Percentiles rank a stretch among this genome's conserved stretches.
phyloP scores from a whole-genome alignment of 805 yeast genomes.

The Teunomyces cretensis region DNA sequence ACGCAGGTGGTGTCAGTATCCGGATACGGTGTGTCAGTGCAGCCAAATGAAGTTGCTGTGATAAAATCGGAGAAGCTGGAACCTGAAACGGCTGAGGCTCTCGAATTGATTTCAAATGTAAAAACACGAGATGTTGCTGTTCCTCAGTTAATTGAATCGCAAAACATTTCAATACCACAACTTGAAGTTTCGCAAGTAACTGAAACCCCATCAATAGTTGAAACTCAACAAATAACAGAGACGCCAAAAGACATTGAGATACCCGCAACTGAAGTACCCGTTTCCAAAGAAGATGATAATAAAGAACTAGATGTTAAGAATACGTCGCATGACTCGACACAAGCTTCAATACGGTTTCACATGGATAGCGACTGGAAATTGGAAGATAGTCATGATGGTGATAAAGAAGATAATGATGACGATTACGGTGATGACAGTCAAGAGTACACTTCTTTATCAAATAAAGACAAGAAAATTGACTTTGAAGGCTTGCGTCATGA shows the following conservation, averaged over 20 bases:
- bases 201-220: neutral
- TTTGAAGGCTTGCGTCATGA: constrained; percentile 11
- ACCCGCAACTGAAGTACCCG: neutral
- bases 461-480: constrained; percentile 7
- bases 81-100: neutral
- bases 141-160: too few relatives aligned
- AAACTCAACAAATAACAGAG: too few relatives aligned
- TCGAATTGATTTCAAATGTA: neutral
- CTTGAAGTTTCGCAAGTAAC: neutral
- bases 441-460: neutral
- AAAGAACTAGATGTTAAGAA: constrained; percentile 3
- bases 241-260: too few relatives aligned
- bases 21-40: neutral
- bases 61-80: neutral
- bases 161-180: neutral
- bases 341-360: constrained; percentile 27
- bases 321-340: constrained; percentile 7
- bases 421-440: constrained; percentile 20
- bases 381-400: constrained; percentile 41
- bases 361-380: constrained; percentile 38
- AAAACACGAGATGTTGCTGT: too few relatives aligned
- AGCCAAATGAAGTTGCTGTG: neutral
- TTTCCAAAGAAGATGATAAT: neutral
- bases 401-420: constrained; percentile 38
- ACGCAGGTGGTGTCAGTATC: neutral